Evolutionary conservation across 1,284 basidiomycete genomes (phyloP).

Genomic region (Papiliotrema laurentii): DNA sequence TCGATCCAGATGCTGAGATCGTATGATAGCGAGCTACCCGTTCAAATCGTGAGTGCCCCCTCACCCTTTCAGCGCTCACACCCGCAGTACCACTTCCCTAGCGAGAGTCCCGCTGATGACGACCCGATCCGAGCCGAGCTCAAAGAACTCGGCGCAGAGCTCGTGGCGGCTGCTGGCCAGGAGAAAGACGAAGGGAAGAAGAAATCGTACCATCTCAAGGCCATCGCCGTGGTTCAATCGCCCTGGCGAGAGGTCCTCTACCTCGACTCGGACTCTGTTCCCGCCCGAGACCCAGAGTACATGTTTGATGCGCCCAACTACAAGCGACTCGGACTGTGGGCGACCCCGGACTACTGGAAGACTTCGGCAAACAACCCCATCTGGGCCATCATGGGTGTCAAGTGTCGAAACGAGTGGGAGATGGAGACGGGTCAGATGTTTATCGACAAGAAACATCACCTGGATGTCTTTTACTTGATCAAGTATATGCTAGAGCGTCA

Average conservation of each 20-base stretch:
- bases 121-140: slow-evolving; percentile 41
- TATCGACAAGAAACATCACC: slow-evolving; percentile 50
- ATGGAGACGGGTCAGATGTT: slow-evolving; percentile 52
- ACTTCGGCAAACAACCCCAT: slow-evolving; percentile 48
- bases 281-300: slow-evolving; percentile 45
- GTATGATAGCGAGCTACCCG: slow-evolving; percentile 45
- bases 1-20: slow-evolving; percentile 45
- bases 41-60: slow-evolving; percentile 36
- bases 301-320: slow-evolving; percentile 50
- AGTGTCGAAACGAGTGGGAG: slow-evolving; percentile 54
- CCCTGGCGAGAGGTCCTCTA: slow-evolving; percentile 51
- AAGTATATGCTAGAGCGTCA: slow-evolving; percentile 50
- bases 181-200: slow-evolving; percentile 37
- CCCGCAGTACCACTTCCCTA: slow-evolving; percentile 47
- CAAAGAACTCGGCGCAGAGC: slow-evolving; percentile 38
- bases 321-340: slow-evolving; percentile 41
- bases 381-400: slow-evolving; percentile 51
- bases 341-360: slow-evolving; percentile 48
- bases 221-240: slow-evolving; percentile 48
- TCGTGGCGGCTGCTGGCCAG: slow-evolving; percentile 43
- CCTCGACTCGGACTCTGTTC: slow-evolving; percentile 51
- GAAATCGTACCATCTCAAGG: slow-evolving; percentile 52
- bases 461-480: slow-evolving; percentile 49
- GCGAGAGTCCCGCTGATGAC: slow-evolving; percentile 43
- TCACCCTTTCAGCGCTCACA: slow-evolving; percentile 1